Base-by-base conservation (phyloP, 805 yeast genomes). In the Sugiyamaella lignohabitans region DNA sequence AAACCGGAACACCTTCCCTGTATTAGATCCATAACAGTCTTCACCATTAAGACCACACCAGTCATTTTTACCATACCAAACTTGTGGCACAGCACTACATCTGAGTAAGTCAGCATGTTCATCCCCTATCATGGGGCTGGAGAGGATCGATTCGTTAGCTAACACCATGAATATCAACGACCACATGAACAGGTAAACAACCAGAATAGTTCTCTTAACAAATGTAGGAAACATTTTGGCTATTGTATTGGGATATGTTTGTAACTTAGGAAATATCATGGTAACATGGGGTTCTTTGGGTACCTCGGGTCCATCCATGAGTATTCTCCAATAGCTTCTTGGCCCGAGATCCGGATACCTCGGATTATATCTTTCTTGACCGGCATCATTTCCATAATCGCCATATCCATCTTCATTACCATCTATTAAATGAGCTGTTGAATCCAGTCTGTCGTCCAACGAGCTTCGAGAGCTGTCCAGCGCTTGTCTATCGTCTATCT, bases 21-120 rank as follows among this genome's bases (percentile, higher is more conserved):
- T 65, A 0, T 79, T 74, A 3, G 32, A 18, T 5, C 38, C 51
- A 1, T 60, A 64, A 63, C 96, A 87, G 5, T 67, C 51, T n/a
- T 68, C 62, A 1, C 82, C 95, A 53, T 81, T 69, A 6, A 82
- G 54, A 0, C 96, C 96, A 70, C 96, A 89, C 0, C 69, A 73
- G 6, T 76, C 78, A 57, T 84, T 84, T 47, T 80, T 82, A 0
- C 95, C 95, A 42, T 60, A 66, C 96, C 96, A 87, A 49, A 82
- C 50, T 14, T 42, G 46, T 14, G 40, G 43, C 16, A 42, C 48
- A 11, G 23, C 24, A 2, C 51, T 53, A 43, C 67, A 63, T 6
- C 47, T 23, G 11, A 63, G 34, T 35, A 51, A 45, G 23, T 45
- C 46, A 14, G 48, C 58, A 14, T 48, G 40, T 8, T 49, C 51